Evolutionary conservation across 2,329 filamentous ascomycete genomes (phyloP), one percentile per base, ranked within the genome.

Genomic region (Monosporascus sp.): DNA sequence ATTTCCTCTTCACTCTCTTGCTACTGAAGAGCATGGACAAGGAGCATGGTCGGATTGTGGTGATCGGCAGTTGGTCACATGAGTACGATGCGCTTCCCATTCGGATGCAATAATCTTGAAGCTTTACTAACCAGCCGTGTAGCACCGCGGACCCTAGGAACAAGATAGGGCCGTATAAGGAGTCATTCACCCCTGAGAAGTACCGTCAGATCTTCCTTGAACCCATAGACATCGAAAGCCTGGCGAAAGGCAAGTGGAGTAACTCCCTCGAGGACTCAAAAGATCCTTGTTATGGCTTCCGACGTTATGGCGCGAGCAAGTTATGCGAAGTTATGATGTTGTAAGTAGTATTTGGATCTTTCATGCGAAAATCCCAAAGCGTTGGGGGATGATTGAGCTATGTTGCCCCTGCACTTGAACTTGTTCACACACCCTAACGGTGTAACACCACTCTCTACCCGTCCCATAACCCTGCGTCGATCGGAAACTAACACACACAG

Each of bases 11-110:
- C 19, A 64, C 64, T 2, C 38, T 71, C 17, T 51, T 71, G 22
- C 54, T 71, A 11, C 58, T 71, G 19, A 56, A 64, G 53, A 69
- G 68, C 43, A 64, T 71, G 61, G 68, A 71, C 58, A 61, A 59
- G 50, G 55, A 66, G 43, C 40, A 57, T 3, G 69, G 68, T 2
- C 60, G 67, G 7, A 59, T 71, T 37, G 56, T 71, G 5, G 56
- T 66, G 7, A 34, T 70, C 17, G 60, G 67, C 8, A 69, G 67
- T 57, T 66, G 61, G 59, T 48, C 60, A 2, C 64, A 69, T 52
- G 65, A 71, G 66, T 66, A 61, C 61, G 61, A 19, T 27, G 7
- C 19, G 27, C 14, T 16, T 38, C 24, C 46, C 31, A 17, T 20
- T n/a, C n/a, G 22, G 5, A 34, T 5, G 26, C 36, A 38, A 47